Base-by-base conservation (phyloP, 345 rosid species). In the Dipteronia dyeriana region DNA sequence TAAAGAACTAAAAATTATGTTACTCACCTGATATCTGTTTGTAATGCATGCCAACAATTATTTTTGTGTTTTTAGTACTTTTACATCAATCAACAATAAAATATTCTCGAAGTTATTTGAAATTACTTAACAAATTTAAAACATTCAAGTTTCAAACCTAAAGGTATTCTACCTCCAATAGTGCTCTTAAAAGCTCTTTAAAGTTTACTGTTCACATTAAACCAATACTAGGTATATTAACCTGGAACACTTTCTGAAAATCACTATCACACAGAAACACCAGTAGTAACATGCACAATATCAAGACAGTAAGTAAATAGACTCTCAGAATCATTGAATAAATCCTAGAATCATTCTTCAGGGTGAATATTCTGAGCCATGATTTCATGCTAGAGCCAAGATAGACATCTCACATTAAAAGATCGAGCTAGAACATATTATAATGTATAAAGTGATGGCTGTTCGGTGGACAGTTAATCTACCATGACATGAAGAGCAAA, bases 371-470 rank as follows among this genome's bases (percentile, higher is more conserved):
- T 6, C 22, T 9, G 26, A 23, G 16, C 23, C 9, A 70, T 70
- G 14, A n/a, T 47, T 70, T 51, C 12, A 60, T 53, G 74, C 74
- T 19, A 70, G 45, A 53, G 62, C 45, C 63, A 53, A 22, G 20
- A 45, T 41, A 45, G 22, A 23, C 39, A 56, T 61, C 57, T 72
- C 38, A 59, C 25, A 20, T 26, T 41, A 39, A 65, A 68, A 29
- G 13, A 12, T 26, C 47, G 29, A 65, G 70, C 70, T n/a, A 49
- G 60, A 16, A 45, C 31, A 16, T 19, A 11, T 43, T 74, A 31
- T 29, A 2, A 49, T 7, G 8, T 12, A 59, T 72, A 72, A 72
- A 56, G 39, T 54, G 7, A 57, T 59, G 19, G 63, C 13, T 34
- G 20, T 38, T 20, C 49, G 1, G 17, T n/a, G 1, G 31, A 72